Conservation (phyloP, 441 rosid species). For the Eutrema salsugineum region DNA sequence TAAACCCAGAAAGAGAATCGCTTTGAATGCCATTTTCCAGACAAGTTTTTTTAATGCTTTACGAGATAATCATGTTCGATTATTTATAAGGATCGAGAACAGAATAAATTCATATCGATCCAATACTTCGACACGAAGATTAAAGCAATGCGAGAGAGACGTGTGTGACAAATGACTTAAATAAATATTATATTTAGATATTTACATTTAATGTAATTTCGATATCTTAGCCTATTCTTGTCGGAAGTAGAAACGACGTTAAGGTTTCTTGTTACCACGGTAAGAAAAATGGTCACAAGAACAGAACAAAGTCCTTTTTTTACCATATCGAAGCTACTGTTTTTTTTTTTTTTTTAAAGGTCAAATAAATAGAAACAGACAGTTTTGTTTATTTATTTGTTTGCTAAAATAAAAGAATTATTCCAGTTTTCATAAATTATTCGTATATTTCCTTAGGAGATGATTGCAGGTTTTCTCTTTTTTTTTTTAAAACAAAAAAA, state of each 20-base stretch:
- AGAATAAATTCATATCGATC: too few relatives aligned
- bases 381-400: too few relatives aligned
- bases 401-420: too few relatives aligned
- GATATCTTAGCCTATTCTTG: slow-evolving; percentile 11
- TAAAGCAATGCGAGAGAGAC: slow-evolving; percentile 22
- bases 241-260: not conserved
- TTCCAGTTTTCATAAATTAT: too few relatives aligned
- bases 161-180: slow-evolving; percentile 7
- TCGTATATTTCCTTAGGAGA: too few relatives aligned
- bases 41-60: not conserved
- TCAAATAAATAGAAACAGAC: too few relatives aligned
- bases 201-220: not conserved
- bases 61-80: slow-evolving; percentile 6
- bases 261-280: not conserved
- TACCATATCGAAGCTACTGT: too few relatives aligned
- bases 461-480: too few relatives aligned
- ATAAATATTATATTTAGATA: not conserved
- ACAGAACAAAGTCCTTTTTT: too few relatives aligned
- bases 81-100: slow-evolving; percentile 21
- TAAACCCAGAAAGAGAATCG: slow-evolving; percentile 23
- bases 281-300: not conserved
- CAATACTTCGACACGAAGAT: slow-evolving; percentile 35
- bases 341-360: too few relatives aligned
- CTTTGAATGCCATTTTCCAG: slow-evolving; percentile 20
- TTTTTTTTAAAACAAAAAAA: too few relatives aligned